phyloP scores from a whole-genome alignment of 2,329 filamentous ascomycete species.

The Ophiosphaerella herpotricha region DNA sequence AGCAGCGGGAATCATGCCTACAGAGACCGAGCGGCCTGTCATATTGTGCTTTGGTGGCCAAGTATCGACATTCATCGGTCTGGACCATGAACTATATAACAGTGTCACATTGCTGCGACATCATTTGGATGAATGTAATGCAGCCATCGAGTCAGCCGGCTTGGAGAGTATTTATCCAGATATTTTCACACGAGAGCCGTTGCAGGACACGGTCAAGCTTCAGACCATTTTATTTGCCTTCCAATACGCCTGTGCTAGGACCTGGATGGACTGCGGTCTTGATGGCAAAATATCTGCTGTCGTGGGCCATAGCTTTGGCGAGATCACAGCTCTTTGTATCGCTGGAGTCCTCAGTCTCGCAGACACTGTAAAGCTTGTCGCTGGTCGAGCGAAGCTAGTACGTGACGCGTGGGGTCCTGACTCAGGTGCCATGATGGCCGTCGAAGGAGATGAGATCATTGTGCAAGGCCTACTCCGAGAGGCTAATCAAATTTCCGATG shows the following conservation, averaged over 20 bases:
- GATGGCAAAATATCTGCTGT: conserved; percentile 3
- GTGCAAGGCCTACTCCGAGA: neutral
- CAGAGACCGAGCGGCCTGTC: conserved; percentile 6
- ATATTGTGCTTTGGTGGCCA: conserved; percentile 30
- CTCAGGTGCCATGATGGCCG: conserved; percentile 41
- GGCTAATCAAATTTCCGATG: neutral
- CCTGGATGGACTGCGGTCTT: conserved; percentile 30
- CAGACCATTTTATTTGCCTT: conserved; percentile 40
- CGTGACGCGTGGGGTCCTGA: conserved; percentile 42
- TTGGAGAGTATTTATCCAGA: conserved; percentile 15
- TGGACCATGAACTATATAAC: conserved; percentile 13
- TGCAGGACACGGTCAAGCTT: conserved; percentile 18
- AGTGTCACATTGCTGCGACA: conserved; percentile 8
- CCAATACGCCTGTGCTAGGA: conserved; percentile 36
- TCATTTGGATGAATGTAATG: conserved; percentile 17
- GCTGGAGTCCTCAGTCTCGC: conserved; percentile 37
- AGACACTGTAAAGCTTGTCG: conserved; percentile 36
- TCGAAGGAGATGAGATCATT: conserved; percentile 4
- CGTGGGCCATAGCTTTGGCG: conserved; percentile 49
- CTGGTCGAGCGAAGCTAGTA: conserved; percentile 41
- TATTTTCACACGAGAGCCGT: conserved; percentile 12
- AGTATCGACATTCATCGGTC: conserved; percentile 4
- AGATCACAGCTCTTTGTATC: conserved; percentile 45
- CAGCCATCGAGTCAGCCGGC: conserved; percentile 2
- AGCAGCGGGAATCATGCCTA: too few species aligned